Conservation (phyloP, 2,329 filamentous ascomycete species). For the Lasiodiplodia hormozganensis region DNA sequence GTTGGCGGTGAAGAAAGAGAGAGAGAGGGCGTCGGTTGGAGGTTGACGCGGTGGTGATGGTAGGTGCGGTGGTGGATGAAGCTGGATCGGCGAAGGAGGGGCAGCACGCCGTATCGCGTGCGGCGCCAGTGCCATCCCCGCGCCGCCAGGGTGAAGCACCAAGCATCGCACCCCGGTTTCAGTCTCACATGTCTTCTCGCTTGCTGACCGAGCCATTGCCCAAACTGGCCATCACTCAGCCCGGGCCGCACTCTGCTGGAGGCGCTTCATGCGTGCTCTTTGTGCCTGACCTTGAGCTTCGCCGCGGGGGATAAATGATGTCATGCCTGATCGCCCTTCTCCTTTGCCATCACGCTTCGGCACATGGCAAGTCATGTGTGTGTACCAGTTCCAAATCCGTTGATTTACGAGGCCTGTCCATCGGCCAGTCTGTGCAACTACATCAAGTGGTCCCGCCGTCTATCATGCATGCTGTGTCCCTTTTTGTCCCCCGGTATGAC, state of each 20-base stretch:
- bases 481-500: conserved; percentile 7
- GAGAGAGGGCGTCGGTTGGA: background rate
- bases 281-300: background rate
- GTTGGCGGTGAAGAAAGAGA: conserved; percentile 13
- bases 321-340: background rate
- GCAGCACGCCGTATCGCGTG: conserved; percentile 9
- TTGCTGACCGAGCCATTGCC: background rate
- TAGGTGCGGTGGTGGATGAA: conserved; percentile 14
- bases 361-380: background rate
- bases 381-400: background rate
- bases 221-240: background rate
- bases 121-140: conserved; percentile 14
- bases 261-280: background rate
- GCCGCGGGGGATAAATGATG: conserved; percentile 6
- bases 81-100: conserved; percentile 28
- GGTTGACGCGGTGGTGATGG: conserved; percentile 17
- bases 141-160: conserved; percentile 24
- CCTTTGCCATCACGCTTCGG: background rate
- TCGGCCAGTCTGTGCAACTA: conserved; percentile 7
- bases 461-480: conserved; percentile 22
- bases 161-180: conserved; percentile 25
- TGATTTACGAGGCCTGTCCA: conserved; percentile 1
- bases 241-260: background rate
- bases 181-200: conserved; percentile 20
- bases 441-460: conserved; percentile 18